Evolutionary conservation across 1,139 yeast species (phyloP), one percentile per base, ranked within the genome.

Genomic region (Taphrina communis): DNA sequence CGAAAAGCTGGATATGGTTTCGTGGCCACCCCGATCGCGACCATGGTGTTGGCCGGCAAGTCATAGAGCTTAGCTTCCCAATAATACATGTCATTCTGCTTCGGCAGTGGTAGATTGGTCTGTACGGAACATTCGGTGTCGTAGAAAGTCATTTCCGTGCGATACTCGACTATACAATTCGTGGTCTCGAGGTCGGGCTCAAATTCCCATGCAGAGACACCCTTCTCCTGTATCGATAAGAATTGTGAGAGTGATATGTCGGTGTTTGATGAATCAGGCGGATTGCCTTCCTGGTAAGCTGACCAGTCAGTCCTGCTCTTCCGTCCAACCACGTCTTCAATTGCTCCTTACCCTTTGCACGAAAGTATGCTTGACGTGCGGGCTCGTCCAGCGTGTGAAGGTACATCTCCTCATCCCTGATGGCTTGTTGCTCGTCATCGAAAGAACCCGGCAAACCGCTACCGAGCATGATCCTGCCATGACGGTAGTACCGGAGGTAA

Each of bases 191-290:
- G 76, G 75, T 91, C 93, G 57, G 90, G 90, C 71, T 84, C 85
- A 76, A 95, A 94, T 75, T 91, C 96, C 95, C 96, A 94, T 0
- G 99, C 99, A 39, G 85, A 81, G 0, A 95, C 88, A 0, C 97
- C 99, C 77, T 90, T 92, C 75, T 95, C 99, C 75, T 91, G 96
- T 46, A 94, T 90, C 38, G 81, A 81, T 78, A 79, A 80, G 77
- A 84, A 83, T 77, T 81, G 79, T 78, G 80, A 77, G 78, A 85
- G 72, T 63, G 78, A 76, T 70, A 79, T 79, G 70, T 80, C 82
- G 19, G 81, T 77, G 65, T 76, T 77, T 46, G 78, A 75, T 55
- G 79, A 77, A 69, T 80, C 79, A 0, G 87, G 84, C n/a, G 80
- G 80, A 65, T 84, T 77, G 14, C 79, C 77, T 66, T 78, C 80